Conservation (phyloP, 2,329 filamentous ascomycete genomes). For the Alternaria arborescens region DNA sequence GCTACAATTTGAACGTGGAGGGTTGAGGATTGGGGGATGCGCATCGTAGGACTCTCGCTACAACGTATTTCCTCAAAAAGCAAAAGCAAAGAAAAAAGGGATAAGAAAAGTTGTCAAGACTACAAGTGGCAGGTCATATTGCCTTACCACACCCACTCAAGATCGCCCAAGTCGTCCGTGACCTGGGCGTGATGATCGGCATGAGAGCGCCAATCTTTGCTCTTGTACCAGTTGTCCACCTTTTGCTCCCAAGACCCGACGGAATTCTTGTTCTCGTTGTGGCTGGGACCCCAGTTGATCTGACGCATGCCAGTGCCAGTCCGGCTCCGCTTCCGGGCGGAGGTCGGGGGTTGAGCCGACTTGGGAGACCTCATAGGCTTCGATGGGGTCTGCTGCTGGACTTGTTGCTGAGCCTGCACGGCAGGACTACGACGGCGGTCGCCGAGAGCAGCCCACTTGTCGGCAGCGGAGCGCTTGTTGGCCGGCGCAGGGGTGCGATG, state of each 20-base stretch:
- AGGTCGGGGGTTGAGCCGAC: constrained; percentile 43
- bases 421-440: constrained; percentile 77
- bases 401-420: constrained; percentile 54
- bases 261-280: constrained; percentile 41
- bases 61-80: constrained; percentile 25
- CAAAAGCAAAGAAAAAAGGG: constrained; percentile 41
- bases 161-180: constrained; percentile 75
- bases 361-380: constrained; percentile 53
- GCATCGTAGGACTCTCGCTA: constrained; percentile 38
- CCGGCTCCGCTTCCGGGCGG: constrained; percentile 52
- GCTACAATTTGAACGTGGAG: constrained; percentile 43
- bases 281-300: constrained; percentile 47
- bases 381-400: constrained; percentile 49
- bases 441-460: constrained; percentile 91
- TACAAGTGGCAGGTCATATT: constrained; percentile 69
- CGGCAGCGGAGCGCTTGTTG: constrained; percentile 70
- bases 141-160: constrained; percentile 95
- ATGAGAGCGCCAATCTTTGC: constrained; percentile 61
- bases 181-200: constrained; percentile 36
- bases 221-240: constrained; percentile 55
- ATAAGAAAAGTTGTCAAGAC: constrained; percentile 54
- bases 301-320: constrained; percentile 50
- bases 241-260: constrained; percentile 46
- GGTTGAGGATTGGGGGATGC: constrained; percentile 18
- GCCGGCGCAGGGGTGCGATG: constrained; percentile 51